Conservation (phyloP, 129 eudicot genomes). For the Pseudognaphalium luteoalbum region DNA sequence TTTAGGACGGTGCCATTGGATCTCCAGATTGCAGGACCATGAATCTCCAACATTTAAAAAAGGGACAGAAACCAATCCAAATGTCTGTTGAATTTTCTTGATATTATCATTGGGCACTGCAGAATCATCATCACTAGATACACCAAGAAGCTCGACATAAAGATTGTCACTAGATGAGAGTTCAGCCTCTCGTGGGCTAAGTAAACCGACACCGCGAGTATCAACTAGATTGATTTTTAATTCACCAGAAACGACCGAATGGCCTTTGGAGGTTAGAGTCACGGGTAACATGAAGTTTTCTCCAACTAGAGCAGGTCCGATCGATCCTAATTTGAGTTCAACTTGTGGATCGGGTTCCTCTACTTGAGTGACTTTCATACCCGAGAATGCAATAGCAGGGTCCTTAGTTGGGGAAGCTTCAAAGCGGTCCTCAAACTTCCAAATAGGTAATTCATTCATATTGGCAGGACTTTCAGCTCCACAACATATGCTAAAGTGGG, state of each 20-base stretch:
- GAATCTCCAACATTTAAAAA: conserved; percentile 61
- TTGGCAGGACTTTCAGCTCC: conserved; percentile 98
- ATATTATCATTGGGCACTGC: conserved; percentile 41
- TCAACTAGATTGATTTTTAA: conserved; percentile 90
- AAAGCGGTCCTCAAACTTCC: conserved; percentile 91
- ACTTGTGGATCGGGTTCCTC: conserved; percentile 97
- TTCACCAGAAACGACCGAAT: conserved; percentile 76
- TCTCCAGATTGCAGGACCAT: conserved; percentile 92
- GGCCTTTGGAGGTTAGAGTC: conserved; percentile 76
- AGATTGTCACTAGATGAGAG: conserved; percentile 59
- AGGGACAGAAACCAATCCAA: conserved; percentile 87
- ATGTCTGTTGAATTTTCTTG: conserved; percentile 78
- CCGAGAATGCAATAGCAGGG: conserved; percentile 84
- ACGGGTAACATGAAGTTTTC: conserved; percentile 84
- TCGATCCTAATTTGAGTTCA: conserved; percentile 64
- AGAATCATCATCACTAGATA: conserved; percentile 42
- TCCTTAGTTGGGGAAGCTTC: conserved; percentile 90
- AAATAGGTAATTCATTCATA: conserved; percentile 84
- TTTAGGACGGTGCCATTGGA: conserved; percentile 90
- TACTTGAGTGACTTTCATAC: conserved; percentile 88
- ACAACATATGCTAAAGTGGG: conserved; percentile 87
- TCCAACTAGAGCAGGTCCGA: conserved; percentile 89
- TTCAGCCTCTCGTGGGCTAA: conserved; percentile 84
- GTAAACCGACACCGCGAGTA: conserved; percentile 85
- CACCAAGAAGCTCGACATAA: conserved; percentile 85